Percentiles rank a stretch among this genome's conserved stretches.
Conservation (phyloP, 345 rosid genomes). For the Hypericum perforatum region DNA sequence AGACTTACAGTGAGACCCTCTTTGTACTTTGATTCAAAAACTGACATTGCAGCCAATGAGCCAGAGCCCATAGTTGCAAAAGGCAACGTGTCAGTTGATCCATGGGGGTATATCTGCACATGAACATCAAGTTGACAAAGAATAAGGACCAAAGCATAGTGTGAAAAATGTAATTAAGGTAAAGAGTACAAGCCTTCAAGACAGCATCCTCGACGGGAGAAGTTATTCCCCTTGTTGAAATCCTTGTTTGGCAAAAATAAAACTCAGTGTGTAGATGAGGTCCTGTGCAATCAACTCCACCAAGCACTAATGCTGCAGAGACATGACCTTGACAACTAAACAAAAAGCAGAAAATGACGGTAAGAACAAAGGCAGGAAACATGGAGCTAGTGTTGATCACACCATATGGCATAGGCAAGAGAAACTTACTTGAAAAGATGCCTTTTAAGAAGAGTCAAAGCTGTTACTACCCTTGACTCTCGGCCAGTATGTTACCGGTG, state of each 20-base stretch:
- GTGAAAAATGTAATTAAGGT: conserved; percentile 6
- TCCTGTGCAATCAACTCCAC: conserved; percentile 77
- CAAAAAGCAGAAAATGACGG: conserved; percentile 17
- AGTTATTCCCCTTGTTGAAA: not conserved
- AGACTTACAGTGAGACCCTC: conserved; percentile 71
- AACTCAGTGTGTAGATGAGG: conserved; percentile 72
- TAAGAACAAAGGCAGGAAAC: conserved; percentile 2
- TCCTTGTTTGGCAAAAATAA: not conserved
- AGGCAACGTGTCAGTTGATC: conserved; percentile 78
- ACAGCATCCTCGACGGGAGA: not conserved
- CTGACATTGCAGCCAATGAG: conserved; percentile 80
- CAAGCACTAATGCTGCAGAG: conserved; percentile 76
- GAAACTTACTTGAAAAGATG: conserved; percentile 58
- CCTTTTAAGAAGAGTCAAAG: conserved; percentile 68
- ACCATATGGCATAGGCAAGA: not conserved
- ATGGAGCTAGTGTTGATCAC: not conserved
- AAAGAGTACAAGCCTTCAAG: not conserved
- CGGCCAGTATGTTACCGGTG: conserved; percentile 75
- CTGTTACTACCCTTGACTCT: conserved; percentile 71
- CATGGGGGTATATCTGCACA: conserved; percentile 72
- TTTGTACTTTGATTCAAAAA: conserved; percentile 68
- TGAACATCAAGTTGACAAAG: no score
- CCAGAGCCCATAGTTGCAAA: conserved; percentile 92
- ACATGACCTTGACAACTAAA: conserved; percentile 72
- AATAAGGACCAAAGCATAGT: conserved; percentile 4